Evolutionary conservation across 768 basidiomycete genomes (phyloP).

Genomic region (Tylopilus vinaceipallidus): DNA sequence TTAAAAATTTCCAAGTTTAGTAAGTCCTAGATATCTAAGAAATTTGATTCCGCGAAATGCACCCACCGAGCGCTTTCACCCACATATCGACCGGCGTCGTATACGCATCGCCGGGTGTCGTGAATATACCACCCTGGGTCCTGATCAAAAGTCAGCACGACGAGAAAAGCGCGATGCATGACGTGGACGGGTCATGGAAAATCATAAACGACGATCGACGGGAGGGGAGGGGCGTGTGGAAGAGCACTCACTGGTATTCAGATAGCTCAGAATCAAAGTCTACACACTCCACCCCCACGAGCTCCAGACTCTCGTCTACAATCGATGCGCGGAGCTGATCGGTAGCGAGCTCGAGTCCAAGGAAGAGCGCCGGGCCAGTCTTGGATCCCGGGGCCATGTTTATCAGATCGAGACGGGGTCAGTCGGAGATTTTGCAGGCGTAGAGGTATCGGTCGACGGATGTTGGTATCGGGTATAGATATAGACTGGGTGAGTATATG

Average conservation of each 20-base stretch:
- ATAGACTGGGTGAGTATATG: constrained; percentile 8
- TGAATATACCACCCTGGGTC: constrained; percentile 85
- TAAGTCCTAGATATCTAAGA: constrained; percentile 39
- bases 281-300: constrained; percentile 78
- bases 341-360: constrained; percentile 82
- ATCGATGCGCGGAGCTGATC: constrained; percentile 83
- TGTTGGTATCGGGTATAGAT: constrained; percentile 33
- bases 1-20: constrained; percentile 35
- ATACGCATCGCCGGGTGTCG: constrained; percentile 81
- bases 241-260: constrained; percentile 71
- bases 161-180: constrained; percentile 9
- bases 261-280: constrained; percentile 80
- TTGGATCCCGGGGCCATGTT: constrained; percentile 38
- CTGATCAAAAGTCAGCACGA: constrained; percentile 39
- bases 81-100: constrained; percentile 91
- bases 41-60: constrained; percentile 56
- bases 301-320: constrained; percentile 78
- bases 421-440: constrained; percentile 5
- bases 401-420: constrained; percentile 5
- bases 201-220: not conserved
- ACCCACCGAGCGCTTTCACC: constrained; percentile 77
- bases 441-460: constrained; percentile 16
- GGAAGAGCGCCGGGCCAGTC: constrained; percentile 57
- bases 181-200: constrained; percentile 3
- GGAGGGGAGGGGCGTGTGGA: constrained; percentile 1